phyloP scores from a whole-genome alignment of 352 stramenopile species.

The Phytophthora aleatoria region DNA sequence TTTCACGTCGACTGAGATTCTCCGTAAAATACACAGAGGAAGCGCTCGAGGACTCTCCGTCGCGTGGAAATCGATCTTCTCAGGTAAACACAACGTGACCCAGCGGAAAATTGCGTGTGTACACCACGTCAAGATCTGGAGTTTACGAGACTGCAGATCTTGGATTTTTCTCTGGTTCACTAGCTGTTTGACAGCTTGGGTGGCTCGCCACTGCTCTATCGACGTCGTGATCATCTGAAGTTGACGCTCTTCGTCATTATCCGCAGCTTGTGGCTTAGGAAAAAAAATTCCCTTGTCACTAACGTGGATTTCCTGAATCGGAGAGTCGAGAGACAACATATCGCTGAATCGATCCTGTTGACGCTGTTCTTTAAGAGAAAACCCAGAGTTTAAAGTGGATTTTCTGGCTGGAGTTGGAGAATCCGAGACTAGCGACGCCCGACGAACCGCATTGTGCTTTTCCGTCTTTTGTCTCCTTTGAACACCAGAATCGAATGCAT shows the following conservation, averaged over 20 bases:
- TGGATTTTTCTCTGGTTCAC: slow-evolving; percentile 31
- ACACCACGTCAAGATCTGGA: slow-evolving; percentile 34
- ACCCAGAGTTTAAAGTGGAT: neutral
- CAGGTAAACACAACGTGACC: slow-evolving; percentile 43
- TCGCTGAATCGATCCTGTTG: slow-evolving; percentile 54
- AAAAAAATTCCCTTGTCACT: neutral
- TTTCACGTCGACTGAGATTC: slow-evolving; percentile 35
- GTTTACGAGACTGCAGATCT: slow-evolving; percentile 24
- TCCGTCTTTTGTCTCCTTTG: slow-evolving; percentile 8
- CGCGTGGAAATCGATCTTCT: slow-evolving; percentile 20
- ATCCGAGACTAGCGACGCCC: slow-evolving; percentile 9
- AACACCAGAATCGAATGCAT: slow-evolving; percentile 1
- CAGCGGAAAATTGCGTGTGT: slow-evolving; percentile 57
- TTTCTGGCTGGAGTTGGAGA: slow-evolving; percentile 2
- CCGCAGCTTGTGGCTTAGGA: neutral
- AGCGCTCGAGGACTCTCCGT: slow-evolving; percentile 32
- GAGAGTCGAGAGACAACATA: slow-evolving; percentile 40
- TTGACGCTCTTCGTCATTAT: slow-evolving; percentile 8
- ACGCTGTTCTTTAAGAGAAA: neutral
- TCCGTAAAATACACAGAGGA: slow-evolving; percentile 34
- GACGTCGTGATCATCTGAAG: slow-evolving; percentile 39
- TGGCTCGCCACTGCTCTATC: slow-evolving; percentile 56
- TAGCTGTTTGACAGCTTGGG: slow-evolving; percentile 39
- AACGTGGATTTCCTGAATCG: slow-evolving; percentile 2
- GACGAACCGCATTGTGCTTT: slow-evolving; percentile 13